Evolutionary conservation across 306 rosid species (phyloP), one percentile per base, ranked within the genome.

Genomic region (Malus orientalis): DNA sequence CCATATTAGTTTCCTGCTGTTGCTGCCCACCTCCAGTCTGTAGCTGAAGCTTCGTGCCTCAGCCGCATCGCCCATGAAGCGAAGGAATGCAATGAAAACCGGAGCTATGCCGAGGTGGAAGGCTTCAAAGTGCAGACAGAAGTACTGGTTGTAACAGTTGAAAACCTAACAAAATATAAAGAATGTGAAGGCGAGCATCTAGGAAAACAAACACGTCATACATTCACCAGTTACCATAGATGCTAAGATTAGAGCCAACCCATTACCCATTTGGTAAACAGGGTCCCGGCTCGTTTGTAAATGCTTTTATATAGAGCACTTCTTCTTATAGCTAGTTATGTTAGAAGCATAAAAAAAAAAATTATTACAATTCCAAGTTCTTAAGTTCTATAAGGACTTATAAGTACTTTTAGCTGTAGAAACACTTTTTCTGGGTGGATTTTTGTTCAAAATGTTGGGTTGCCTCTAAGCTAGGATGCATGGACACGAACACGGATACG

Each of bases 111-210:
- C 88, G 3, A 85, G 85, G 36, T 59, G 83, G 76, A 85, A 85
- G 69, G 81, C 88, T 67, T 85, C 85, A 25, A 85, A 81, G 55
- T 85, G 85, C 79, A 85, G 79, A 54, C 83, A 85, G 63, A 81
- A 81, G 80, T 81, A 76, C 12, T 76, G 80, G 32, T 77, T 70
- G 36, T 62, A 71, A 71, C 70, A 76, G 62, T 32, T 69, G 11
- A 76, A 81, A 3, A 81, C 81, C 84, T 76, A 70, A 63, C 36
- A 36, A 47, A 51, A 49, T 27, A 23, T 23, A 15, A 4, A 29
- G 8, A 67, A 33, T 16, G 6, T 20, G 53, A 74, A 60, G 42
- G 33, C 38, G 15, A 69, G 54, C 18, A 58, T 30, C 54, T 27
- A 40, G 25, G 25, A 75, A 51, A 33, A 42, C 27, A 12, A 5